These are phyloP conservation scores for Aristolochia fimbriata DNA, from an alignment of 164 flowering plant species.

Conservation along the genomic window DNA sequence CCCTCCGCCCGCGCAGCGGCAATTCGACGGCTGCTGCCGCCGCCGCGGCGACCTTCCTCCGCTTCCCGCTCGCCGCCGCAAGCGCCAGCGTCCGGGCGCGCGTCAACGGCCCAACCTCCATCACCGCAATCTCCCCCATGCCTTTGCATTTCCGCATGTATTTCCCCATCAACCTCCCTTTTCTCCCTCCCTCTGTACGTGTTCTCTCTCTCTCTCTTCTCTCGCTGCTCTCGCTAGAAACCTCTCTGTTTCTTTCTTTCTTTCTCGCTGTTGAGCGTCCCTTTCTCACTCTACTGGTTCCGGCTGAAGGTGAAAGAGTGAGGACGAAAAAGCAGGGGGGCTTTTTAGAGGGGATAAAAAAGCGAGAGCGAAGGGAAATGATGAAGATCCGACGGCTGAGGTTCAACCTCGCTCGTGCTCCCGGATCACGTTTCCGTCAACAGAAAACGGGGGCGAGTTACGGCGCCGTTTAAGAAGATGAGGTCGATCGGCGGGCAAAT, in stretches of 20 bases:
- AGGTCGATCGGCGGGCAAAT: neutral
- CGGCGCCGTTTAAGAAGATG: conserved; percentile 27
- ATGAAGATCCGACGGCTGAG: conserved; percentile 18
- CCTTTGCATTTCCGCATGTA: conserved; percentile 23
- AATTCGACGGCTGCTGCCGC: conserved; percentile 7
- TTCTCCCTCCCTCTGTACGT: neutral
- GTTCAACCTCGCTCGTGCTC: conserved; percentile 2
- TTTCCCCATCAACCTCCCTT: conserved; percentile 13
- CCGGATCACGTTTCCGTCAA: conserved; percentile 22
- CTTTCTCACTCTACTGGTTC: neutral
- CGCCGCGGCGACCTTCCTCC: conserved; percentile 11
- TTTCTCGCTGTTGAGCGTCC: neutral
- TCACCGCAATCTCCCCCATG: conserved; percentile 20
- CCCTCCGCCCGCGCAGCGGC: conserved; percentile 12
- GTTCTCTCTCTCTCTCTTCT: conserved; percentile 2
- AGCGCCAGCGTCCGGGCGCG: conserved; percentile 20
- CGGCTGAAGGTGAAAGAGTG: neutral
- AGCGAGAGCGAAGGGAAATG: conserved; percentile 4
- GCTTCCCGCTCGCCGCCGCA: conserved; percentile 14
- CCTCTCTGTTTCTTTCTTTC: neutral
- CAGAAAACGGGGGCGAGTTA: conserved; percentile 22
- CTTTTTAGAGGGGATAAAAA: conserved; percentile 8
- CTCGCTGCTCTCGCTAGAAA: neutral
- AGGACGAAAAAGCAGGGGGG: conserved; percentile 1
- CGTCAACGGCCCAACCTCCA: conserved; percentile 25